Conservation (phyloP, 495 filamentous ascomycete genomes). For the Neurospora sp. region DNA sequence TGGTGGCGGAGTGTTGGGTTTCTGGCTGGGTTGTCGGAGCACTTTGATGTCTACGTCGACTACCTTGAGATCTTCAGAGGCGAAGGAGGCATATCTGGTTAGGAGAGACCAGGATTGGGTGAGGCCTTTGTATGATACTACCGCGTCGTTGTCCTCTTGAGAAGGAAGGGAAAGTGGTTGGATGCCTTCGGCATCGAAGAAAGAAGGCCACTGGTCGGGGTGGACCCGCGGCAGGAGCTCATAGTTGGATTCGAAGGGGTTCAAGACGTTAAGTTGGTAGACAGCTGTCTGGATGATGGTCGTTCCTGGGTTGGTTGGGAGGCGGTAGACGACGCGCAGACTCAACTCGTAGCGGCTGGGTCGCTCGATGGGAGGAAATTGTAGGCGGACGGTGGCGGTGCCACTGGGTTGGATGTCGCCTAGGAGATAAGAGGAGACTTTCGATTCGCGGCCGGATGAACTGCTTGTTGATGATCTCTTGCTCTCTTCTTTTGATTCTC, state of each 20-base stretch:
- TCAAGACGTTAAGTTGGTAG: constrained; percentile 59
- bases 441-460: background rate
- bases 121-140: constrained; percentile 44
- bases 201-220: constrained; percentile 71
- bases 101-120: constrained; percentile 70
- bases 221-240: constrained; percentile 72
- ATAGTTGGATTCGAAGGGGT: constrained; percentile 82
- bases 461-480: constrained; percentile 11
- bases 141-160: background rate
- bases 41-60: constrained; percentile 50
- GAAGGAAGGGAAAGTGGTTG: constrained; percentile 10
- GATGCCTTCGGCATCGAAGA: constrained; percentile 51
- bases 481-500: constrained; percentile 22
- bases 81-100: constrained; percentile 63
- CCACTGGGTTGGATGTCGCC: background rate
- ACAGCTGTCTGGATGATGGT: constrained; percentile 63
- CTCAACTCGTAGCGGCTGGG: constrained; percentile 59
- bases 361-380: constrained; percentile 37
- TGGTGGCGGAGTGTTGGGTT: constrained; percentile 27
- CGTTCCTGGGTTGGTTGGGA: constrained; percentile 73
- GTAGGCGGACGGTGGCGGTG: constrained; percentile 30
- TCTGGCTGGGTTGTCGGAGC: constrained; percentile 40
- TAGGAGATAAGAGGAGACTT: background rate
- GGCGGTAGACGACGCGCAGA: constrained; percentile 63
- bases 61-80: constrained; percentile 58